Percentiles rank a stretch among this genome's conserved stretches.
These are phyloP conservation scores for Priceomyces carsonii DNA, from an alignment of 805 yeast genomes.

Conservation along the genomic window DNA sequence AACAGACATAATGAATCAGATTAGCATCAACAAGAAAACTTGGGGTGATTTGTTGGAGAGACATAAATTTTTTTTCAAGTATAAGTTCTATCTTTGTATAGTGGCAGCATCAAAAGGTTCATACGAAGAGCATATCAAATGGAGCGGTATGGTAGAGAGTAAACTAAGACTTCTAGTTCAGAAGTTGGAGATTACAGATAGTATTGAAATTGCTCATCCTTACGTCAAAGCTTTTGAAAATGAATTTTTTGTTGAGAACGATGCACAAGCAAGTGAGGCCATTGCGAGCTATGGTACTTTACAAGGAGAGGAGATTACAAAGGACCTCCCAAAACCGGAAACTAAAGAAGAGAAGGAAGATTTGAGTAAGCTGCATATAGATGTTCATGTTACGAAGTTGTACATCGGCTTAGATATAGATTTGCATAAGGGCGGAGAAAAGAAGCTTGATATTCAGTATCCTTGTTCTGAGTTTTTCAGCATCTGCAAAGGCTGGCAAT, in stretches of 20 bases:
- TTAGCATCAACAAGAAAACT: conserved; percentile 56
- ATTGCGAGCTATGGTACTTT: conserved; percentile 64
- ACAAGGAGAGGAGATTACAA: conserved; percentile 49
- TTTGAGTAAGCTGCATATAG: conserved; percentile 10
- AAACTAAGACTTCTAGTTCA: conserved; percentile 78
- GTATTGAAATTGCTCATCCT: conserved; percentile 86
- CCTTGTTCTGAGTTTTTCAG: conserved; percentile 90
- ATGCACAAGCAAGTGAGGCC: conserved; percentile 57
- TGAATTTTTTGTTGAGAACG: conserved; percentile 42
- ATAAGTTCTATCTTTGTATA: conserved; percentile 83
- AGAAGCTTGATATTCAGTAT: conserved; percentile 74
- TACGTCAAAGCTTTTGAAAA: conserved; percentile 74
- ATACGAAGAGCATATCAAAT: conserved; percentile 81
- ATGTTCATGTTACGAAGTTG: conserved; percentile 67
- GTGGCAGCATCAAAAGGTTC: conserved; percentile 73
- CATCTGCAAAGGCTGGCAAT: conserved; percentile 72
- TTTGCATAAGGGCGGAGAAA: conserved; percentile 43
- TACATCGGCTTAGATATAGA: conserved; percentile 74
- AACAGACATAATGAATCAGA: conserved; percentile 64
- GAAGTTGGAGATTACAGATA: conserved; percentile 76
- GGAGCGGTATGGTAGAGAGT: conserved; percentile 94
- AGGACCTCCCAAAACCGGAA: conserved; percentile 8
- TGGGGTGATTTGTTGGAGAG: conserved; percentile 80
- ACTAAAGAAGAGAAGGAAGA: conserved; percentile 13
- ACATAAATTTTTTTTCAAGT: conserved; percentile 79